Evolutionary conservation across 192 early-diverging fungal species (phyloP), one percentile per base, ranked within the genome.

Genomic region (Radiomyces spectabilis): DNA sequence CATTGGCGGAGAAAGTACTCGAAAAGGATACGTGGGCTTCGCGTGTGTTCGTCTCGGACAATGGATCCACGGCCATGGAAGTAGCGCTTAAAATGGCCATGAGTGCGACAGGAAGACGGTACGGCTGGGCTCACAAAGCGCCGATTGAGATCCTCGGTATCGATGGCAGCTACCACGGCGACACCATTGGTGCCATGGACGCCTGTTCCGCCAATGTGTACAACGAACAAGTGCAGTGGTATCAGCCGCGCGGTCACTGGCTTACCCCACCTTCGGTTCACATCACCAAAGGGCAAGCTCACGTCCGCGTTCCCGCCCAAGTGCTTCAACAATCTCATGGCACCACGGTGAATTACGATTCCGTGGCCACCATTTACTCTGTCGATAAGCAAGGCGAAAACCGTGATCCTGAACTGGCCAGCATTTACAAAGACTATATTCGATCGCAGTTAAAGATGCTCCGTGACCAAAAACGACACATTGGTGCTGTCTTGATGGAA

Each of bases 141-240:
- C 71, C 61, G 37, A 41, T 84, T 7, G 79, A 78, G 43, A 68
- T 87, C 2, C 57, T 90, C 26, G 88, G 88, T 24, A 52, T 89
- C 3, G 68, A 85, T 26, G 87, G 90, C 5, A 74, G 78, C n/a
- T 92, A 92, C 57, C 90, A 92, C 57, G 90, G 90, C 30, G 90
- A 92, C 52, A 92, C 90, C 1, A 91, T 90, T 37, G 88, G 88
- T 22, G 78, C 82, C 19, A 92, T 92, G 90, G 80, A 88, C 58
- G 83, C 84, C 4, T 86, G 81, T 53, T 73, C 77, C 31, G 86
- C 87, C 26, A 87, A 81, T 44, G 68, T 78, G 6, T 89, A 79
- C 55, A 91, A 91, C 52, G 69, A 68, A 18, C 63, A 80, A 30
- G 83, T 88, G 13, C 62, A 75, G 38, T 89, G 86, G 88, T 89